Base-by-base conservation (phyloP, 78 protist species). In the Dictyostelium citrinum region DNA sequence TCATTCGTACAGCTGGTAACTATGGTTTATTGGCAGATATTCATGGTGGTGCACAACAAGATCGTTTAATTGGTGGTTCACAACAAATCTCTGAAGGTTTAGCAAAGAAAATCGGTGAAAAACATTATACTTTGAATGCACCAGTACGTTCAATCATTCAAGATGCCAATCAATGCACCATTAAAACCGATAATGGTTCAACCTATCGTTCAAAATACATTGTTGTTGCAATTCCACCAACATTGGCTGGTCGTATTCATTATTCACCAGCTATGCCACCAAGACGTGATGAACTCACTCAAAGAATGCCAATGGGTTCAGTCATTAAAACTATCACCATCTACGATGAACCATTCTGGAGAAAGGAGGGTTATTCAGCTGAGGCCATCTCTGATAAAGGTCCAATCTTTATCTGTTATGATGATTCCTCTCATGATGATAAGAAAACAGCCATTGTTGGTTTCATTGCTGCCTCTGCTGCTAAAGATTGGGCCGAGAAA, bases 281-380 rank as follows among this genome's bases (percentile, higher is more conserved):
- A 17, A 12, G 29, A 27, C 83, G 90, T 78, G 95, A 82, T 43
- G 88, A 82, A 43, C 70, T 91, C 7, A 83, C 91, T 17, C 95
- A 91, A 61, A 79, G 95, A 67, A 58, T 84, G 81, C 91, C 95
- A 71, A 91, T 91, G 95, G 95, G 95, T 39, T 71, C 83, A 1
- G 95, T 91, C 14, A 91, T 91, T 71, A 91, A 91, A 67, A 91
- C 91, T 0, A 93, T 83, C 45, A 80, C 71, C 45, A 90, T 93
- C 77, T 93, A 93, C 39, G 90, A 80, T 33, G 85, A 86, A 79
- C 96, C 96, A 58, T 93, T 93, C 75, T 93, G 96, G 96, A 79
- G 96, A 76, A 77, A 85, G 16, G 91, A 83, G 2, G 96, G 96
- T 20, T 84, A 68, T 64, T 79, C 84, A 29, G 96, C 94, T 5